Evolutionary conservation across 352 stramenopile genomes (phyloP), one percentile per base, ranked within the genome.

Genomic region (Thraustotheca clavata): DNA sequence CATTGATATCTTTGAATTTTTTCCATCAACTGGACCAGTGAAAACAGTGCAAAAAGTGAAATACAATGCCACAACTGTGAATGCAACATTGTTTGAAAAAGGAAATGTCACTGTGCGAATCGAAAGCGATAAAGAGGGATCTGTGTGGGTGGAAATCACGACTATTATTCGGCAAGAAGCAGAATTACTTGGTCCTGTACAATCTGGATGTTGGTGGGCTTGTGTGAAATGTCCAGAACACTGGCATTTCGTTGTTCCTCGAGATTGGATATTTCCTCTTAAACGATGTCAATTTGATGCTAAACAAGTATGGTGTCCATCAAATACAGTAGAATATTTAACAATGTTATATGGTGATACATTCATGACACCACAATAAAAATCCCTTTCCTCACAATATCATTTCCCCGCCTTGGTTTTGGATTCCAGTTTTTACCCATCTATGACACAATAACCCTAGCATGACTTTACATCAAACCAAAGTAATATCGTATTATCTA

Each of bases 1-100:
- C 66, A 67, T 76, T 22, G 75, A 84, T 29, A 59, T 86, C 33
- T 76, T 77, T 48, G 75, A 62, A 41, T 83, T 84, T 62, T 18
- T 66, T 1, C 43, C 43, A n/a, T n/a, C n/a, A n/a, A n/a, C n/a
- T n/a, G n/a, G n/a, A n/a, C n/a, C n/a, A n/a, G n/a, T n/a, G n/a
- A n/a, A n/a, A n/a, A n/a, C n/a, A n/a, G n/a, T n/a, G n/a, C n/a
- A n/a, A n/a, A n/a, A n/a, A n/a, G n/a, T n/a, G n/a, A n/a, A n/a
- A n/a, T n/a, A n/a, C n/a, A n/a, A n/a, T n/a, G n/a, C n/a, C n/a
- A n/a, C n/a, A n/a, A n/a, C n/a, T n/a, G n/a, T n/a, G n/a, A n/a
- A n/a, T n/a, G n/a, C n/a, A n/a, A n/a, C n/a, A n/a, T n/a, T n/a
- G n/a, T n/a, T n/a, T n/a, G n/a, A n/a, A n/a, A n/a, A n/a, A n/a